Percentiles rank a stretch among this genome's conserved stretches.
Evolutionary conservation across 2,329 filamentous ascomycete genomes (phyloP).

Genomic region (Neonectria neomacrospora): DNA sequence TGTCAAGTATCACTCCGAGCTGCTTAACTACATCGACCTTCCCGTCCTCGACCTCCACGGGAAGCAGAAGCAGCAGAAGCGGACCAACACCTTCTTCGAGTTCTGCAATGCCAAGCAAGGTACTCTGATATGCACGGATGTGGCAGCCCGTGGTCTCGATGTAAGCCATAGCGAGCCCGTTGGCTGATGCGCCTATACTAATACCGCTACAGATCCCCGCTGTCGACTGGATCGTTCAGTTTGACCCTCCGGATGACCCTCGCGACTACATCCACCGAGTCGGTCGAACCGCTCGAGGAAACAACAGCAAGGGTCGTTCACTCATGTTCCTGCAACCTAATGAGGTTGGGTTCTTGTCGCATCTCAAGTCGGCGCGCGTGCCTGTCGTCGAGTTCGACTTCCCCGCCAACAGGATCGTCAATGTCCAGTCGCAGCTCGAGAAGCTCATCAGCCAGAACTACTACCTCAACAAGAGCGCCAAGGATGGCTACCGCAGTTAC

Average conservation of each 20-base stretch:
- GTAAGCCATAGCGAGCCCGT: slow-evolving; percentile 55
- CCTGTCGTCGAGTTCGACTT: slow-evolving; percentile 98
- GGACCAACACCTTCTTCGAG: slow-evolving; percentile 99
- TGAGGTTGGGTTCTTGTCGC: slow-evolving; percentile 91
- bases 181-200: slow-evolving; percentile 16
- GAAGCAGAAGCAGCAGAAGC: slow-evolving; percentile 98
- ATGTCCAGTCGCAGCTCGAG: slow-evolving; percentile 91
- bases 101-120: slow-evolving; percentile 83
- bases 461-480: slow-evolving; percentile 89
- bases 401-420: slow-evolving; percentile 89
- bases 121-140: slow-evolving; percentile 94
- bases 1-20: slow-evolving; percentile 94
- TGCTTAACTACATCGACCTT: slow-evolving; percentile 97
- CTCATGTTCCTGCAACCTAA: slow-evolving; percentile 93
- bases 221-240: slow-evolving; percentile 97
- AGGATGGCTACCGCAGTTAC: slow-evolving; percentile 86
- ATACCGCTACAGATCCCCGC: slow-evolving; percentile 74
- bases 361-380: slow-evolving; percentile 90
- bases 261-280: slow-evolving; percentile 96
- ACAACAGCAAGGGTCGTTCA: slow-evolving; percentile 84
- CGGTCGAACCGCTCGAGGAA: slow-evolving; percentile 89
- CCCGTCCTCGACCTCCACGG: slow-evolving; percentile 88
- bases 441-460: slow-evolving; percentile 96
- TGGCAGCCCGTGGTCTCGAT: slow-evolving; percentile 93
- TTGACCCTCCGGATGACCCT: slow-evolving; percentile 92